Conservation (phyloP, 2,329 filamentous ascomycete genomes). For the Sodiomyces alkalinus region DNA sequence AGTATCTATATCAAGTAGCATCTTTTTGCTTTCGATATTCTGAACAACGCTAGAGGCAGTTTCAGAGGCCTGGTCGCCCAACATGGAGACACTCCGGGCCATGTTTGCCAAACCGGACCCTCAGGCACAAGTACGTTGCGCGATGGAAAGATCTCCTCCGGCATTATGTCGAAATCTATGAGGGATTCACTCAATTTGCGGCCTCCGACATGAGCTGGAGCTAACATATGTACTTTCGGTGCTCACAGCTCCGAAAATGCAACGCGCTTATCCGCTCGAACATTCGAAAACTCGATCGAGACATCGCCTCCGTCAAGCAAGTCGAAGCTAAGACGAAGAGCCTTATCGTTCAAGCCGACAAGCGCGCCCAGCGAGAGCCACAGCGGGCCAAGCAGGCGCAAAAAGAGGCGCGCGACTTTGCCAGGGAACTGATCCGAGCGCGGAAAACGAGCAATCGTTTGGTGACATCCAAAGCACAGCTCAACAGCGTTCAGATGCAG, state of each 20-base stretch:
- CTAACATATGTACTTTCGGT: no score
- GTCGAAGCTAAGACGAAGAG: slow-evolving; percentile 75
- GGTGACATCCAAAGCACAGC: slow-evolving; percentile 77
- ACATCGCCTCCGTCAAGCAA: slow-evolving; percentile 64
- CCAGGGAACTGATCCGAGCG: slow-evolving; percentile 69
- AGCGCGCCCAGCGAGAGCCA: slow-evolving; percentile 67
- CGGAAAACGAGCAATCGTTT: slow-evolving; percentile 63
- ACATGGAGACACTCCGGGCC: slow-evolving; percentile 75
- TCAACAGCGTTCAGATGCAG: slow-evolving; percentile 90
- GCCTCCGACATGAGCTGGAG: slow-evolving; percentile 1
- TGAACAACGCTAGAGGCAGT: no score
- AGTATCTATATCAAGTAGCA: no score
- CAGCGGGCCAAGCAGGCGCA: slow-evolving; percentile 64
- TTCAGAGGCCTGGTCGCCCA: no score
- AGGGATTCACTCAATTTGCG: background rate
- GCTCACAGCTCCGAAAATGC: slow-evolving; percentile 74
- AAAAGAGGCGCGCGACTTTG: slow-evolving; percentile 75
- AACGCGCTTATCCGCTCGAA: slow-evolving; percentile 81
- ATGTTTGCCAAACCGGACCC: slow-evolving; percentile 90
- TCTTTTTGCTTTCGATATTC: no score
- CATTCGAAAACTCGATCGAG: slow-evolving; percentile 86
- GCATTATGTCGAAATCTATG: no score
- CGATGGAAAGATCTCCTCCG: no score
- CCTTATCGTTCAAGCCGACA: slow-evolving; percentile 70
- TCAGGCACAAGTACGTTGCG: slow-evolving; percentile 61